Base-by-base conservation (phyloP, 306 rosid species). In the Lablab purpureus region DNA sequence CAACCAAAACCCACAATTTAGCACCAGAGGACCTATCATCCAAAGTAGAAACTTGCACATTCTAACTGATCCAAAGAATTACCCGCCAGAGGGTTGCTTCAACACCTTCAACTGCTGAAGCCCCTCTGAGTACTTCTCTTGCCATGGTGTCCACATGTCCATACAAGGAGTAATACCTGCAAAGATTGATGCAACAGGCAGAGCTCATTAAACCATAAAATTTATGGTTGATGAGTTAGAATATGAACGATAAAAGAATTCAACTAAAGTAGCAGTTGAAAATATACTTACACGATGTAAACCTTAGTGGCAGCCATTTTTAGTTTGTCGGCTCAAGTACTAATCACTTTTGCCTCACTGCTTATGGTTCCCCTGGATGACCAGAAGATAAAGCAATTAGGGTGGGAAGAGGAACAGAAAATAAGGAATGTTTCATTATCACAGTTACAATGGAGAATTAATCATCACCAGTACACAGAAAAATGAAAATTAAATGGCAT, bases 111-210 rank as follows among this genome's bases (percentile, higher is more conserved):
- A 94, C 93, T 17, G 92, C 52, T 76, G 88, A 87, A 63, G 97
- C 99, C 23, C 99, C 97, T 80, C 83, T 86, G 80, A 79, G 97
- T 64, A 92, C 80, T 84, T 86, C 92, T 49, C 97, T 84, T 41
- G 99, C 97, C 97, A 94, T 94, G 10, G 89, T 92, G 77, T 89
- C 93, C 2, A 94, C 99, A 78, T 94, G 99, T 63, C 95, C 92
- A 84, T 94, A 83, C 81, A 92, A 73, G 22, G 97, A 92, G 87
- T 94, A 94, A 87, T 88, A 94, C 79, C 99, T 94, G 72, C 22
- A 45, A 37, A 65, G 77, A 69, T 47, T 73, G 40, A 68, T 52
- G 60, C 3, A n/a, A 72, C 28, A 10, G 3, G 8, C 3, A 73
- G 2, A 3, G 54, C 17, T 64, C 63, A 64, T 49, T 9, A 71